A percentile compares a stretch with the other conserved stretches of the same genome.
Conservation (phyloP, 129 eudicot species). For the Escallonia herrerae region DNA sequence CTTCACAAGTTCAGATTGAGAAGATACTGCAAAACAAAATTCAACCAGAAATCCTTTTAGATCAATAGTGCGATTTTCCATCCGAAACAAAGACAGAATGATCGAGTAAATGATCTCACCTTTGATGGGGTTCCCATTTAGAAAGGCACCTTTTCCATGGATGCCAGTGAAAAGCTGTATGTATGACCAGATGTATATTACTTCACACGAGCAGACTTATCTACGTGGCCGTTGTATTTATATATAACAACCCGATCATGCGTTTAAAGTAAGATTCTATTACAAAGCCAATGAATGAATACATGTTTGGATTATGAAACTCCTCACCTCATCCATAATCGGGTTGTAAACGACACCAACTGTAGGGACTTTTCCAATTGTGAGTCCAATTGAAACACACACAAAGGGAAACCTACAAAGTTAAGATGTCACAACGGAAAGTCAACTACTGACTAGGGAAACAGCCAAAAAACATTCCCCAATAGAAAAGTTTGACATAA, state of each 20-base stretch:
- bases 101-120: slow-evolving; percentile 27
- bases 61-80: background rate
- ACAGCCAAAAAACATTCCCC: too few relatives aligned
- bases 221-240: too few relatives aligned
- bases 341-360: slow-evolving; percentile 99
- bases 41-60: slow-evolving; percentile 7
- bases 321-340: slow-evolving; percentile 84
- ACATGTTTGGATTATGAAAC: background rate
- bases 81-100: background rate
- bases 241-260: too few relatives aligned
- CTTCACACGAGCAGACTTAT: slow-evolving; percentile 4
- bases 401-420: slow-evolving; percentile 85
- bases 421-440: background rate
- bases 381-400: slow-evolving; percentile 92
- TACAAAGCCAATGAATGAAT: background rate
- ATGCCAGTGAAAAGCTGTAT: slow-evolving; percentile 80
- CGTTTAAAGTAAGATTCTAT: too few relatives aligned
- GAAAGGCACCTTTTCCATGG: slow-evolving; percentile 86
- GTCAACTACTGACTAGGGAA: too few relatives aligned
- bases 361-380: slow-evolving; percentile 67
- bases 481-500: background rate
- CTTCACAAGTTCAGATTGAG: slow-evolving; percentile 78
- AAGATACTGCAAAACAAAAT: slow-evolving; percentile 57
- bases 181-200: slow-evolving; percentile 12
- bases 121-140: slow-evolving; percentile 81